Evolutionary conservation across 352 stramenopile genomes (phyloP).

Genomic region (Thraustochytrium sp.): DNA sequence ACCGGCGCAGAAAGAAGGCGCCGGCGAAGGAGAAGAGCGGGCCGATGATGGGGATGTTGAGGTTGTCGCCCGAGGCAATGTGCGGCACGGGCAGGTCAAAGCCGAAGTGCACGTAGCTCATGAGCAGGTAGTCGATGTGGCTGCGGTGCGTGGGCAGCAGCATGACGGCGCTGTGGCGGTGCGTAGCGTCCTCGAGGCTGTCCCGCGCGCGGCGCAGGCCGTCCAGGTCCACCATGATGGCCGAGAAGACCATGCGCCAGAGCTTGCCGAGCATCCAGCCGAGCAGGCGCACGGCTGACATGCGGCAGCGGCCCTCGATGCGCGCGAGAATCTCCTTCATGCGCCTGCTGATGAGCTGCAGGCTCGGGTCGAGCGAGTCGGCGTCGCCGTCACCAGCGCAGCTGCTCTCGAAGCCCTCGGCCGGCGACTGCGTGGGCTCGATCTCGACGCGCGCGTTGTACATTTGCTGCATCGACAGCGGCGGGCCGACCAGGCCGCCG

Average conservation of each 20-base stretch:
- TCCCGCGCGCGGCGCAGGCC: not conserved
- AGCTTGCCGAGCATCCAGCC: constrained; percentile 37
- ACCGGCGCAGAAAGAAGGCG: constrained; percentile 76
- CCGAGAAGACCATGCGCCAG: constrained; percentile 11
- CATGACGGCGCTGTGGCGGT: not conserved
- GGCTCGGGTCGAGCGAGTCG: constrained; percentile 18
- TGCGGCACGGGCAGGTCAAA: constrained; percentile 71
- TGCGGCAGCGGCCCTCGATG: constrained; percentile 26
- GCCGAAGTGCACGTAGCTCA: constrained; percentile 77
- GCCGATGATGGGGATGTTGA: constrained; percentile 70
- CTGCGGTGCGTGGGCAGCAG: constrained; percentile 71
- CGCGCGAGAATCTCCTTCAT: constrained; percentile 28
- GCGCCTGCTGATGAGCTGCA: constrained; percentile 37
- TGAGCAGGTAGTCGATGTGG: constrained; percentile 79
- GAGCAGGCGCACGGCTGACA: constrained; percentile 30
- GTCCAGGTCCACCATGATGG: constrained; percentile 5
- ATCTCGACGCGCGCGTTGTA: constrained; percentile 33
- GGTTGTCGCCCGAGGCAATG: constrained; percentile 75
- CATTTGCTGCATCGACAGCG: constrained; percentile 34
- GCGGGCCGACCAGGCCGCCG: constrained; percentile 16
- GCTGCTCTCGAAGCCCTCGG: constrained; percentile 2
- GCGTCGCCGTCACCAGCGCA: not conserved
- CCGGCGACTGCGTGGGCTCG: not conserved
- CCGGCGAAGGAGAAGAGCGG: constrained; percentile 70
- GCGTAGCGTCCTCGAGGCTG: not conserved